A percentile compares a stretch with the other conserved stretches of the same genome.
Conservation (phyloP, 2,329 filamentous ascomycete genomes). For the Stagonosporopsis vannaccii region DNA sequence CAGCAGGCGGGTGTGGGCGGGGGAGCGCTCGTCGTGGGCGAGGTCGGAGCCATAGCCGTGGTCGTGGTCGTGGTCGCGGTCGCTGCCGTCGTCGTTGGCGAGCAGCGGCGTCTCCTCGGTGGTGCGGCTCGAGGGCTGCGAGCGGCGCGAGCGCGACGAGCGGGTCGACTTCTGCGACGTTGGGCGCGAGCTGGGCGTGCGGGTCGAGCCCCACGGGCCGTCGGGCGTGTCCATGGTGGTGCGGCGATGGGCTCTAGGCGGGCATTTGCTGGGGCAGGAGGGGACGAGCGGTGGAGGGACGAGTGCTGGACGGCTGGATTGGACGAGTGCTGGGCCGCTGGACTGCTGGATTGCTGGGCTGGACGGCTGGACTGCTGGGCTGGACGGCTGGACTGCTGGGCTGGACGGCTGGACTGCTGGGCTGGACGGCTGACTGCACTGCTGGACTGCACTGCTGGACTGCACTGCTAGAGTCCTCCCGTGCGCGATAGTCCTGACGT, state of each 20-base stretch:
- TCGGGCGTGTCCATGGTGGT: constrained; percentile 44
- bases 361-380: too few relatives aligned
- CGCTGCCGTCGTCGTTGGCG: constrained; percentile 33
- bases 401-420: too few relatives aligned
- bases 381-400: too few relatives aligned
- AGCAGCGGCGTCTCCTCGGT: constrained; percentile 53
- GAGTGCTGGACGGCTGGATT: too few relatives aligned
- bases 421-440: too few relatives aligned
- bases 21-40: constrained; percentile 29
- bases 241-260: not conserved
- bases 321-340: too few relatives aligned
- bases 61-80: constrained; percentile 31
- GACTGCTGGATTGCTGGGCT: not conserved
- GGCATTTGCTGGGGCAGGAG: too few relatives aligned
- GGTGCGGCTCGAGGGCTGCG: constrained; percentile 41
- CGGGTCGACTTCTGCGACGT: constrained; percentile 46
- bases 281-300: too few relatives aligned
- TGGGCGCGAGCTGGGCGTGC: constrained; percentile 47
- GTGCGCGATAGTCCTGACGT: constrained; percentile 18
- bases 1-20: constrained; percentile 48
- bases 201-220: constrained; percentile 47
- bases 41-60: constrained; percentile 22
- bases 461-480: too few relatives aligned
- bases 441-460: too few relatives aligned
- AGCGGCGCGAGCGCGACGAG: constrained; percentile 43